Evolutionary conservation across 2,329 filamentous ascomycete species (phyloP).

Genomic region (Zasmidium angulare): DNA sequence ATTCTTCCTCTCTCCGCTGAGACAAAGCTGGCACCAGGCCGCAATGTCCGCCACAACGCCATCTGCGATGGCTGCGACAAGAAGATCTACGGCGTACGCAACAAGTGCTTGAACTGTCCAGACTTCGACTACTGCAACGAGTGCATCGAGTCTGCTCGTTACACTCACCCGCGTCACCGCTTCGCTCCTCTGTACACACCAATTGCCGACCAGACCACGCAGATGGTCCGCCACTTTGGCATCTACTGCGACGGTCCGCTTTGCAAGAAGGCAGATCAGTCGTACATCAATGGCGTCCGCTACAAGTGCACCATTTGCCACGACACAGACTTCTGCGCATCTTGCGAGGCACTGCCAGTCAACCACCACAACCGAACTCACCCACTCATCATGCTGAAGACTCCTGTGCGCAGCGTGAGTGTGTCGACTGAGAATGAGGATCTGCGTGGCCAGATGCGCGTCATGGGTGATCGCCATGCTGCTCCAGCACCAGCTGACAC

Average conservation of each 20-base stretch:
- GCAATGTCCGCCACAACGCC: conserved; percentile 78
- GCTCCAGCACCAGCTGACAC: conserved; percentile 4
- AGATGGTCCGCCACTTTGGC: conserved; percentile 66
- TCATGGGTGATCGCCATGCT: conserved; percentile 66
- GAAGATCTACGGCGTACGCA: conserved; percentile 81
- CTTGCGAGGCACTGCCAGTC: conserved; percentile 82
- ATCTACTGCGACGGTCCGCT: conserved; percentile 95
- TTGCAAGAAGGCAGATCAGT: conserved; percentile 60
- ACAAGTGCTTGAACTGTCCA: conserved; percentile 96
- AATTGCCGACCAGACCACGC: conserved; percentile 48
- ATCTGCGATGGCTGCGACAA: conserved; percentile 93
- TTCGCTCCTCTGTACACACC: conserved; percentile 86
- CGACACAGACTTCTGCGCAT: conserved; percentile 91
- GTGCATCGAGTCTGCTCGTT: conserved; percentile 67
- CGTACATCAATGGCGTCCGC: conserved; percentile 76
- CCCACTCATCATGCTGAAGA: conserved; percentile 95
- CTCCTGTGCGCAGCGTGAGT: conserved; percentile 80
- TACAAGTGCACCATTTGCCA: conserved; percentile 98
- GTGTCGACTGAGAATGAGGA: conserved; percentile 83
- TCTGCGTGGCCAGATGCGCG: conserved; percentile 64
- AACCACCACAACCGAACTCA: conserved; percentile 94
- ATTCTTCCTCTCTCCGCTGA: conserved; percentile 62
- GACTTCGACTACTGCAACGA: conserved; percentile 93
- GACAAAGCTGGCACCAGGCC: conserved; percentile 72
- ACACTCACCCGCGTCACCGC: conserved; percentile 77